phyloP scores from a whole-genome alignment of 73 alveolate species.

The Urostyla sp. region DNA sequence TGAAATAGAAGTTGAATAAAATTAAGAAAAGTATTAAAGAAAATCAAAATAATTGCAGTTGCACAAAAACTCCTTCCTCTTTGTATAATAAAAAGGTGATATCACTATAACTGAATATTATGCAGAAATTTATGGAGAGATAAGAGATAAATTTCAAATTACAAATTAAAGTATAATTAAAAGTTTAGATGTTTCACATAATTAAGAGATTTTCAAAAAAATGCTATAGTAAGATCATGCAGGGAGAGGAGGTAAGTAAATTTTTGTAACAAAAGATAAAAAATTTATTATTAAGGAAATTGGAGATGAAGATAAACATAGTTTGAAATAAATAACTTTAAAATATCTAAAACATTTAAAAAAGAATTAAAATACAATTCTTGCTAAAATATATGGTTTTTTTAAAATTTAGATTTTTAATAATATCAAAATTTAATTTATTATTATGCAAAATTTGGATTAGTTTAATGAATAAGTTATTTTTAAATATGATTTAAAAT shows the following conservation, averaged over 20 bases:
- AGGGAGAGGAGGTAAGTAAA: constrained; percentile 37
- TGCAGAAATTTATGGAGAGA: background rate
- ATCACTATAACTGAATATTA: background rate
- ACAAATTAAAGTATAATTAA: background rate
- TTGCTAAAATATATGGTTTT: constrained; percentile 33
- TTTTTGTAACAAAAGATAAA: constrained; percentile 13
- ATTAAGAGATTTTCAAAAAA: constrained; percentile 14
- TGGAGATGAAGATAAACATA: constrained; percentile 8
- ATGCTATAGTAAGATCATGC: background rate
- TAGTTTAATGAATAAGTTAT: constrained; percentile 8
- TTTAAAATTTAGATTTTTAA: constrained; percentile 5
- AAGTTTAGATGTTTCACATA: constrained; percentile 1
- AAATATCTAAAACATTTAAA: background rate
- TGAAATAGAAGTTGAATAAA: no score
- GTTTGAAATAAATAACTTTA: background rate
- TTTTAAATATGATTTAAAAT: constrained; percentile 27
- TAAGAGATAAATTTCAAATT: constrained; percentile 26
- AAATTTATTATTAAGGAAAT: constrained; percentile 37
- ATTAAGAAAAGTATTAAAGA: no score
- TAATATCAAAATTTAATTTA: constrained; percentile 20
- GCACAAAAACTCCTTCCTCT: background rate
- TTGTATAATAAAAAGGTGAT: background rate
- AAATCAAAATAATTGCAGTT: background rate
- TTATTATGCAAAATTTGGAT: constrained; percentile 29
- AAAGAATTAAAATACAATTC: background rate